Percentiles rank a stretch among this genome's conserved stretches.
phyloP scores from a whole-genome alignment of 495 filamentous ascomycete species.

The Penicillium lividum region DNA sequence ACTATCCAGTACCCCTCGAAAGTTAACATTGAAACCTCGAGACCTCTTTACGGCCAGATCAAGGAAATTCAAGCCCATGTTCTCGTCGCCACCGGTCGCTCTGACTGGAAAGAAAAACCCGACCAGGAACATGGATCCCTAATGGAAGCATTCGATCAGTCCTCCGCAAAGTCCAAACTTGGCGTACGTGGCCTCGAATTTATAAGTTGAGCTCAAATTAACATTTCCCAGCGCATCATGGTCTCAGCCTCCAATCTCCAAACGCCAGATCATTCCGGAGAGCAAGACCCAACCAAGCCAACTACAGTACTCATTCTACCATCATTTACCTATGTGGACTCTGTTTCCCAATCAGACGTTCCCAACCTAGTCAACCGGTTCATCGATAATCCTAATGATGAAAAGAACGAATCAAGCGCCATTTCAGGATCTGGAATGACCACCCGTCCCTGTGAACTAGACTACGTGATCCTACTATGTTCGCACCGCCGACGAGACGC shows the following conservation, averaged over 20 bases:
- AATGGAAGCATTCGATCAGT: constrained; percentile 78
- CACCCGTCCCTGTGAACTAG: constrained; percentile 71
- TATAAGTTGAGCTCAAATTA: not conserved
- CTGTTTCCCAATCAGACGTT: constrained; percentile 69
- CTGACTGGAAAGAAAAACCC: constrained; percentile 87
- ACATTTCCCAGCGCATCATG: constrained; percentile 68
- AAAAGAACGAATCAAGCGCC: constrained; percentile 55
- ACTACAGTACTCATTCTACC: constrained; percentile 85
- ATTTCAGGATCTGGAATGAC: constrained; percentile 31
- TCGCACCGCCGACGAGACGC: constrained; percentile 90
- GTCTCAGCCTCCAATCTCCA: constrained; percentile 88
- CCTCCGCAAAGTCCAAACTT: constrained; percentile 60
- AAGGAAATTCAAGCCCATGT: constrained; percentile 85
- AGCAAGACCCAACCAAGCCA: constrained; percentile 39
- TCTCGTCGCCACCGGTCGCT: constrained; percentile 87
- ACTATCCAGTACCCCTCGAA: constrained; percentile 70
- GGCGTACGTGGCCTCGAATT: constrained; percentile 59
- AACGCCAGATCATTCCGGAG: constrained; percentile 52
- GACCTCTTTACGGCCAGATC: constrained; percentile 78
- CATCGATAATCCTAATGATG: constrained; percentile 65
- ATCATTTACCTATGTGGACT: constrained; percentile 79
- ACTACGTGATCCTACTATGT: constrained; percentile 88
- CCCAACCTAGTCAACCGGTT: constrained; percentile 65
- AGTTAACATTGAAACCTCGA: constrained; percentile 69
- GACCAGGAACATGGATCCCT: constrained; percentile 84